Evolutionary conservation across 768 basidiomycete genomes (phyloP), one percentile per base, ranked within the genome.

Genomic region (Mycena olivaceomarginata): DNA sequence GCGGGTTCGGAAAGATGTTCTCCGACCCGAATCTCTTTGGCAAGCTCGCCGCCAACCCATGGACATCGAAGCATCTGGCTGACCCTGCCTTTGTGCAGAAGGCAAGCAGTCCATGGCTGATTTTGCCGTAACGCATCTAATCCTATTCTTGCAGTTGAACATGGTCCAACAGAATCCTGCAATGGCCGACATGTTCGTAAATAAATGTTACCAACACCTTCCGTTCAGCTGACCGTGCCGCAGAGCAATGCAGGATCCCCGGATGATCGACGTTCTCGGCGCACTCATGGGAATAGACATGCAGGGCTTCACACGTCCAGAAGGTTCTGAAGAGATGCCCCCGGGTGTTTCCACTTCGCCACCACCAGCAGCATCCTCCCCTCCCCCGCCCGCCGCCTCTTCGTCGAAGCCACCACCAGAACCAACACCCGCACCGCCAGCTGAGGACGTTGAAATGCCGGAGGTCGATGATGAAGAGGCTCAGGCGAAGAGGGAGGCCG

Each of bases 221-320:
- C 70, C 65, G 13, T 63, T 57, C 67, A 60, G 37, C 78, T 74
- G 56, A 67, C 70, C 4, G 37, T 39, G 12, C 48, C 80, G 22
- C 79, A 92, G 91, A 60, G 90, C 92, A 81, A 84, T 95, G 80
- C 87, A 92, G 76, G 98, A 99, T 85, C 93, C 98, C 46, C 92
- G 98, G 74, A 97, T 98, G 96, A 96, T 97, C 84, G 94, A 96
- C 82, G 97, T 97, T 18, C 89, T 99, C 59, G 98, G 98, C 75
- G 98, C 93, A 13, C 90, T 96, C 72, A 96, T 99, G 95, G 97
- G 97, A 45, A 90, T 99, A 80, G 97, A 99, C 86, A 91, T 99
- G 86, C 93, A 96, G 85, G 96, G 94, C 72, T 94, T 96, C 84
- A 90, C 92, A 67, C 90, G 97, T 72, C 93, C 94, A 20, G 96